Evolutionary conservation across 1,139 yeast species (phyloP), one percentile per base, ranked within the genome.

Genomic region (Blastobotrys buckinghamii): DNA sequence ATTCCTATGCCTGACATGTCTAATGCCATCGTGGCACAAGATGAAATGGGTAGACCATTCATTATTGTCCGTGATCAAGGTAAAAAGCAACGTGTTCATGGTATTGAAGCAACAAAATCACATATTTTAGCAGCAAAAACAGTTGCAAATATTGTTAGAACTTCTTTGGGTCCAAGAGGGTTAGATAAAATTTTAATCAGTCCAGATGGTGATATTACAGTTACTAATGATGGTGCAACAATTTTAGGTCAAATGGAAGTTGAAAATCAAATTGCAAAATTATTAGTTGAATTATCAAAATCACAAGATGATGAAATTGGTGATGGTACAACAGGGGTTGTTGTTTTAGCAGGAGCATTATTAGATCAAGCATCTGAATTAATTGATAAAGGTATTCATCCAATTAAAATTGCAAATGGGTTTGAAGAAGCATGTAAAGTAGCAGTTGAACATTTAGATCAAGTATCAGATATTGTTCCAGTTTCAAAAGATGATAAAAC

Each of bases 291-390:
- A 71, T 77, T 94, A 59, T 87, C 97, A 33, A 85, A 81, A 67
- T 87, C 97, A 22, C 99, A 94, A 72, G 99, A 94, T 68, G 97
- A 92, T 64, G 98, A 94, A 71, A 89, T 94, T 62, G 99, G 99
- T 50, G 99, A 94, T 66, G 99, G 99, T 64, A 94, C 99, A 38
- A 94, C 99, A 3, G 98, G 98, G 62, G 99, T 94, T 32, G 98
- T 92, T 50, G 97, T 94, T 1, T 73, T 94, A 47, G 97, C 98
- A 1, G 87, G 96, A 59, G 95, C 97, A 1, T 74, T 94, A 57
- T 75, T 94, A 53, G 98, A 92, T 65, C 96, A 92, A 71, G 97
- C 98, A 1, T 71, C 85, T 51, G 97, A 89, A 65, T 78, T 94
- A 59, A 88, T 94, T 59, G 97, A 92, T 62, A 88, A 87, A 72